These are phyloP conservation scores for Tuber borchii DNA, from an alignment of 495 filamentous ascomycete genomes.

Conservation along the genomic window DNA sequence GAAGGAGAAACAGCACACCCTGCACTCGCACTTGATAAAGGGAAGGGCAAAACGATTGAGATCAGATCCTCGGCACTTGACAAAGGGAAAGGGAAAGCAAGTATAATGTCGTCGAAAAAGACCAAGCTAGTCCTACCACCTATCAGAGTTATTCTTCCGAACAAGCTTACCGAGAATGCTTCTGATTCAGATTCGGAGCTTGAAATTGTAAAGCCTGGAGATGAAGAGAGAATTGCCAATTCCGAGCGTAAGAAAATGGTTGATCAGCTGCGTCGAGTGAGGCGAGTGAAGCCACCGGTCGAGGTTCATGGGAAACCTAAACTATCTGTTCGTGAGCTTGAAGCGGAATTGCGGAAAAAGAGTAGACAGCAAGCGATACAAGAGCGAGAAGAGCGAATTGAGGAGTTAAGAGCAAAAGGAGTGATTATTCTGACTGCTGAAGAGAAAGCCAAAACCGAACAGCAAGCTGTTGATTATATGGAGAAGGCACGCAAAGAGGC, in stretches of 20 bases:
- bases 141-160: slow-evolving; percentile 32
- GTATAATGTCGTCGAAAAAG: slow-evolving; percentile 32
- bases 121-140: slow-evolving; percentile 19
- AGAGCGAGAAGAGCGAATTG: slow-evolving; percentile 71
- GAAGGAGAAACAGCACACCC: slow-evolving; percentile 15
- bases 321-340: slow-evolving; percentile 64
- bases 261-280: slow-evolving; percentile 20
- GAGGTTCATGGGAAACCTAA: slow-evolving; percentile 13
- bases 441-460: slow-evolving; percentile 71
- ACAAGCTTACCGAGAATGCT: slow-evolving; percentile 13
- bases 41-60: slow-evolving; percentile 49
- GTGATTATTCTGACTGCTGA: slow-evolving; percentile 78
- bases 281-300: slow-evolving; percentile 15
- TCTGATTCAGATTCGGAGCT: slow-evolving; percentile 63
- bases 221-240: slow-evolving; percentile 41
- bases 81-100: slow-evolving; percentile 43
- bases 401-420: slow-evolving; percentile 68
- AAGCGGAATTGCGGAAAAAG: slow-evolving; percentile 58
- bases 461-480: slow-evolving; percentile 77
- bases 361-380: slow-evolving; percentile 72
- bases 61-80: slow-evolving; percentile 14
- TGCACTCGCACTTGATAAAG: slow-evolving; percentile 49
- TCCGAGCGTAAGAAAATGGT: slow-evolving; percentile 45
- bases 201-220: slow-evolving; percentile 49
- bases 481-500: slow-evolving; percentile 76